Conservation (phyloP, 306 rosid genomes). For the Corylus avellana region DNA sequence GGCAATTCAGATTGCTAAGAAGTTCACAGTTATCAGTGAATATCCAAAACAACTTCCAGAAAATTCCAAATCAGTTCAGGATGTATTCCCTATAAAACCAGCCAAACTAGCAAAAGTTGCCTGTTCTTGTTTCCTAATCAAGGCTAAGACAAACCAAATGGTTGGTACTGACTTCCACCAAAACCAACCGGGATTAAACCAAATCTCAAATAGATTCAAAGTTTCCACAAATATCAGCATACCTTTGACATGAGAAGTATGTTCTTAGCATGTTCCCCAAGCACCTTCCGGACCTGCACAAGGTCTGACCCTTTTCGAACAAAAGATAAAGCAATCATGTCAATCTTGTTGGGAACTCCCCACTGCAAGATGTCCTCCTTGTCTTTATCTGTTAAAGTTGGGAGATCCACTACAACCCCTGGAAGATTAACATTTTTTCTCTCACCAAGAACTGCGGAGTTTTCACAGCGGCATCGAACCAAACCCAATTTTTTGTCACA, state of each 20-base stretch:
- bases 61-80: not conserved
- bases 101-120: not conserved
- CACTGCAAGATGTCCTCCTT: slow-evolving; percentile 82
- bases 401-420: slow-evolving; percentile 91
- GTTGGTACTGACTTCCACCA: not conserved
- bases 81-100: not conserved
- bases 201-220: not conserved
- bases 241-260: slow-evolving; percentile 99
- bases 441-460: slow-evolving; percentile 90
- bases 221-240: slow-evolving; percentile 19
- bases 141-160: not conserved
- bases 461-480: slow-evolving; percentile 87
- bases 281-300: slow-evolving; percentile 75
- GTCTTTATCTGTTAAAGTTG: slow-evolving; percentile 91
- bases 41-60: not conserved
- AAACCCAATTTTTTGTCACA: slow-evolving; percentile 66
- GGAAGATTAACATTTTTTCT: slow-evolving; percentile 97
- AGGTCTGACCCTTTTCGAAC: slow-evolving; percentile 96
- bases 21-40: slow-evolving; percentile 3
- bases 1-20: not conserved
- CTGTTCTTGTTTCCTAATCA: not conserved
- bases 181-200: not conserved
- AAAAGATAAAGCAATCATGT: slow-evolving; percentile 95
- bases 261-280: slow-evolving; percentile 80
- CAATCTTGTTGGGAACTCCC: slow-evolving; percentile 91